Evolutionary conservation across 768 basidiomycete genomes (phyloP).

Genomic region (Hygrophoropsis aurantiaca): DNA sequence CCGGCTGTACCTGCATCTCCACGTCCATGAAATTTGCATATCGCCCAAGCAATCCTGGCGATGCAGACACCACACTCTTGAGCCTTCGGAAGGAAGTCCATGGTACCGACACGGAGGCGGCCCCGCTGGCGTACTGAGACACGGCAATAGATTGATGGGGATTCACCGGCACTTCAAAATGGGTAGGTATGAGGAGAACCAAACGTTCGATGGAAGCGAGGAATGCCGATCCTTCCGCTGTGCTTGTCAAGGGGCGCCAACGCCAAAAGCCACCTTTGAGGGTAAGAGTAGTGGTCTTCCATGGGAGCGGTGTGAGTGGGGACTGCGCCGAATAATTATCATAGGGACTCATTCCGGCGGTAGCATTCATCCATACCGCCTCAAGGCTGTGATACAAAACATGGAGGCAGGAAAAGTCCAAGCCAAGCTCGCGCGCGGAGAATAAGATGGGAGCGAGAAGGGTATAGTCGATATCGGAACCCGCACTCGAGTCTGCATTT

Average conservation of each 20-base stretch:
- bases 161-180: too few species aligned
- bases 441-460: slow-evolving; percentile 10
- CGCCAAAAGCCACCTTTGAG: slow-evolving; percentile 29
- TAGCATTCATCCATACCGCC: slow-evolving; percentile 7
- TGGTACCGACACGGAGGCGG: too few species aligned
- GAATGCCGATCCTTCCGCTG: slow-evolving; percentile 30
- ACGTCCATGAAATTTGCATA: too few species aligned
- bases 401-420: slow-evolving; percentile 30
- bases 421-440: slow-evolving; percentile 21
- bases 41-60: too few species aligned
- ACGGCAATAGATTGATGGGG: too few species aligned
- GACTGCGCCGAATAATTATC: slow-evolving; percentile 14
- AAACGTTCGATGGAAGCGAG: slow-evolving; percentile 39
- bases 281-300: slow-evolving; percentile 19
- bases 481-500: slow-evolving; percentile 5
- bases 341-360: too few species aligned
- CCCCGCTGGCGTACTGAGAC: too few species aligned
- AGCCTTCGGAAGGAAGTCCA: too few species aligned
- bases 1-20: too few species aligned
- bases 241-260: slow-evolving; percentile 34
- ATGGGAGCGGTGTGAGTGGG: slow-evolving; percentile 25
- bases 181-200: slow-evolving; percentile 16
- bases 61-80: too few species aligned
- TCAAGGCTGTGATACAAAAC: slow-evolving; percentile 35
- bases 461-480: slow-evolving; percentile 21